Evolutionary conservation across 495 filamentous ascomycete genomes (phyloP), one percentile per base, ranked within the genome.

Genomic region (Podospora pseudopauciseta): DNA sequence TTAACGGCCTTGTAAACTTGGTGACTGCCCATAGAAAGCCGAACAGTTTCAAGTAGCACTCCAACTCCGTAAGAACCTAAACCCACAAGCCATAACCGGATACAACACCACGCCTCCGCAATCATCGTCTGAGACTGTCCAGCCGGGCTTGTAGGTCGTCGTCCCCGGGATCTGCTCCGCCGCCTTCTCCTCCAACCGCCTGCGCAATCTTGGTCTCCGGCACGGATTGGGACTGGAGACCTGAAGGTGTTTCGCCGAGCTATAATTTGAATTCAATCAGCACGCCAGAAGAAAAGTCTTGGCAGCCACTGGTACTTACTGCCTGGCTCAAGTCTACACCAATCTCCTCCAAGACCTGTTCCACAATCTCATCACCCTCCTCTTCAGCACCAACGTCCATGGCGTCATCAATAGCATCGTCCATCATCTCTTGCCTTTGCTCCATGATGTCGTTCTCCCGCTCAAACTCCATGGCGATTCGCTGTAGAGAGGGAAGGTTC

Each of bases 381-480:
- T 92, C 93, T 70, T 93, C 91, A 65, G 95, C 88, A 65, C 95
- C 94, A 32, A 97, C 84, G 18, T 96, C 95, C 63, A 94, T 98
- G 54, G 93, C 95, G 76, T 99, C 96, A 78, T 99, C 96, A 62
- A 98, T 96, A n/a, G 92, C 95, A 80, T 98, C 96, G 75, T 97
- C 95, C 96, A 99, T 97, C 92, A 98, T 98, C 75, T 99, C 95
- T 81, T 98, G 93, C 68, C 95, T 86, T 80, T 98, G 92, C 77
- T 99, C 95, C 95, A 99, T 99, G 63, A 98, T 92, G 72, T 97
- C 95, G 79, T 97, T 99, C 81, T 99, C 96, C 70, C 91, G 89
- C 82, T 99, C 96, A 72, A 99, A 99, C 76, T 99, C 95, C 94
- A 98, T 98, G 4, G 95, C 94, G 76, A 99, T 98, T 63, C 96